phyloP scores from a whole-genome alignment of 495 filamentous ascomycete genomes.

The Acidiella bohemica region DNA sequence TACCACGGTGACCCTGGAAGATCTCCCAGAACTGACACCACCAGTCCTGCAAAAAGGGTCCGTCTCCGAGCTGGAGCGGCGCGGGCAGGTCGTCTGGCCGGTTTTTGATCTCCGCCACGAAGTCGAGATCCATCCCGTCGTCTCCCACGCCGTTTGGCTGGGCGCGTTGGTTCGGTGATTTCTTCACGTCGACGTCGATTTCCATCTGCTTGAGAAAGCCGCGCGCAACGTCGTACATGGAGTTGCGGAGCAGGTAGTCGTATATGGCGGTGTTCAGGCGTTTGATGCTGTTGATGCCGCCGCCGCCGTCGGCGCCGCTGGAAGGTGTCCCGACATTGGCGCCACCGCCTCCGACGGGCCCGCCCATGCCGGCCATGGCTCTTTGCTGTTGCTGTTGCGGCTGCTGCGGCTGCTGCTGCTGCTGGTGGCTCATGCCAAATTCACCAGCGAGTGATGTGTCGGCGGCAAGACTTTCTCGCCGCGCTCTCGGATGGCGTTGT shows the following conservation, averaged over 20 bases:
- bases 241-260: constrained; percentile 80
- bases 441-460: background rate
- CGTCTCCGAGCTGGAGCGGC: constrained; percentile 53
- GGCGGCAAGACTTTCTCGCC: too few relatives aligned
- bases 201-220: constrained; percentile 49
- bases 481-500: too few relatives aligned
- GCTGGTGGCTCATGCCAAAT: constrained; percentile 20
- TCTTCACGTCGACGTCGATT: constrained; percentile 12
- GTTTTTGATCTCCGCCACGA: constrained; percentile 59
- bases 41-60: constrained; percentile 84
- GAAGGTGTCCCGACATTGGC: constrained; percentile 8
- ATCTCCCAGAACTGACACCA: constrained; percentile 96
- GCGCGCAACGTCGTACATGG: constrained; percentile 66
- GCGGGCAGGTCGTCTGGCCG: constrained; percentile 65
- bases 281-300: constrained; percentile 5
- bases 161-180: constrained; percentile 25
- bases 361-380: constrained; percentile 22
- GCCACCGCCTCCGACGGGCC: constrained; percentile 19
- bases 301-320: constrained; percentile 1
- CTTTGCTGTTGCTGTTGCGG: too few relatives aligned
- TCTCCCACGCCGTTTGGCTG: constrained; percentile 52
- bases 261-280: constrained; percentile 89
- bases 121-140: constrained; percentile 69
- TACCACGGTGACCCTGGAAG: constrained; percentile 59
- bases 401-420: constrained; percentile 15